Percentiles rank a stretch among this genome's conserved stretches.
phyloP scores from a whole-genome alignment of 1,139 yeast genomes.

The Pichia norvegensis region DNA sequence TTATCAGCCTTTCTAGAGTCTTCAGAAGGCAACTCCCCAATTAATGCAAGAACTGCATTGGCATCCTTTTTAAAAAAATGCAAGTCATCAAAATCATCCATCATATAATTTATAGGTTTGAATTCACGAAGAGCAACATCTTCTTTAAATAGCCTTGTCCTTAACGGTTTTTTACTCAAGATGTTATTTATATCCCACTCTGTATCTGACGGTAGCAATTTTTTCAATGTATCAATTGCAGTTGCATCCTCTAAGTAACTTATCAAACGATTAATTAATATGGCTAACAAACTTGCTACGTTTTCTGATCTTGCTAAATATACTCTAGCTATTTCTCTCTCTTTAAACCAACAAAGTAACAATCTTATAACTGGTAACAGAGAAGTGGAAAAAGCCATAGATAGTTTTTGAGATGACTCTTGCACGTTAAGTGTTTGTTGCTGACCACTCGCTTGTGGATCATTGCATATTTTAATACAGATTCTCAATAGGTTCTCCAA shows the following conservation, averaged over 20 bases:
- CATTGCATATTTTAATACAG: slow-evolving; percentile 20
- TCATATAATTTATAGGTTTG: slow-evolving; percentile 42
- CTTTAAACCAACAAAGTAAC: slow-evolving; percentile 47
- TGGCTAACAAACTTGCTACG: slow-evolving; percentile 10
- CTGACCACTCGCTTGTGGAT: background rate
- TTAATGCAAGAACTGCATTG: slow-evolving; percentile 24
- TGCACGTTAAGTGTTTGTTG: slow-evolving; percentile 2
- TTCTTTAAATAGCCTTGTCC: slow-evolving; percentile 52
- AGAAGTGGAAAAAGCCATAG: slow-evolving; percentile 18
- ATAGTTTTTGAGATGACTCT: slow-evolving; percentile 1
- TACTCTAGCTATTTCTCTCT: slow-evolving; percentile 36
- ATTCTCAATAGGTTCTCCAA: slow-evolving; percentile 25
- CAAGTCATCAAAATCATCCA: slow-evolving; percentile 56
- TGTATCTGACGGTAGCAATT: background rate
- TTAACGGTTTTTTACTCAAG: slow-evolving; percentile 29
- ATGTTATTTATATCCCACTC: background rate
- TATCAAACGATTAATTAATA: slow-evolving; percentile 7
- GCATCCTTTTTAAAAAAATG: slow-evolving; percentile 26
- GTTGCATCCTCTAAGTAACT: slow-evolving; percentile 1
- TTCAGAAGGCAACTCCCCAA: slow-evolving; percentile 28
- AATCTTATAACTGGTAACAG: slow-evolving; percentile 36
- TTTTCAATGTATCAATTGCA: background rate
- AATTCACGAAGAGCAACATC: slow-evolving; percentile 59
- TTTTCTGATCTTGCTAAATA: slow-evolving; percentile 29
- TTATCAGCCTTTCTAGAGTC: background rate